Evolutionary conservation across 2,329 filamentous ascomycete genomes (phyloP), one percentile per base, ranked within the genome.

Genomic region (Trichoderma sp.): DNA sequence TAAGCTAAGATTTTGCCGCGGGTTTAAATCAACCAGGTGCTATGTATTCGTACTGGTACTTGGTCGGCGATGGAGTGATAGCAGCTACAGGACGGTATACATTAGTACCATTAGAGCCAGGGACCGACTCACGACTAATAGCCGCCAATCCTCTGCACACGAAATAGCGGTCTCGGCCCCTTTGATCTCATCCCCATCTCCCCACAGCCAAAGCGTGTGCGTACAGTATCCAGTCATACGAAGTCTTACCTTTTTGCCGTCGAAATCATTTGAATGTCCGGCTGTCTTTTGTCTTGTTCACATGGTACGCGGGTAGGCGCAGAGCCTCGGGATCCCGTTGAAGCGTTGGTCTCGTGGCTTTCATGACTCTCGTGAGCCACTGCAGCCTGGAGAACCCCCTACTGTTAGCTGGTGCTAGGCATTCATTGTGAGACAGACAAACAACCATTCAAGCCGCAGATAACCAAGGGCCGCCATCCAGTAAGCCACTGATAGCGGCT

Each of bases 141-240:
- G 42, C 42, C 42, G 42, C 22, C 22, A n/a, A 48, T 48, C 42
- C 12, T 48, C 19, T 48, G 17, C 13, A 32, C n/a, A 65, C 8
- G 52, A 65, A 65, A 37, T 35, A 45, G 61, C 61, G 37, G 61
- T 65, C 61, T 65, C 61, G 37, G n/a, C 37, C 52, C 61, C 52
- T 12, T 22, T 57, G 61, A 52, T 39, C n/a, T 5, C 19, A 22
- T 48, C n/a, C 42, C 57, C 32, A 9, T 25, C 48, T 37, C 59
- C 45, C 42, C 59, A 34, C 45, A 39, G 19, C 42, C 19, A 22
- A 48, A 48, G 4, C 7, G 29, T 7, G 42, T 22, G 10, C 19
- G 10, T 48, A 48, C 42, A n/a, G n/a, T n/a, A n/a, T n/a, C 42
- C 42, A n/a, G 42, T 48, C 22, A 22, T 48, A 48, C n/a, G n/a